Percentiles rank a stretch among this genome's conserved stretches.
phyloP scores from a whole-genome alignment of 345 rosid genomes.

The Mangifera indica region DNA sequence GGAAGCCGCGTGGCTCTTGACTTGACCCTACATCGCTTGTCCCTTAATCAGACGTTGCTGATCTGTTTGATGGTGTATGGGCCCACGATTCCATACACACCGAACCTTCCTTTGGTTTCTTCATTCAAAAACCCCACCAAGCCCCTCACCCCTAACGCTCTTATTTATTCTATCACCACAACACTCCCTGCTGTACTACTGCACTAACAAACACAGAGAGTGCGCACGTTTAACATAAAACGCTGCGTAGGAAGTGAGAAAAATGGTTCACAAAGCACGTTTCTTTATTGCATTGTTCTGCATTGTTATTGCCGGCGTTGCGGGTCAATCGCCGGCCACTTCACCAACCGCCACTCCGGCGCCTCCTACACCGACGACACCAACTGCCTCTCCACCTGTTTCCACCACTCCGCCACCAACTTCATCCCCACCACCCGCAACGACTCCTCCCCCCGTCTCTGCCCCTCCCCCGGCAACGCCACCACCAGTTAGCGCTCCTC shows the following conservation, averaged over 20 bases:
- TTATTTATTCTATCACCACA: slow-evolving; percentile 9
- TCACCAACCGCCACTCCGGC: slow-evolving; percentile 49
- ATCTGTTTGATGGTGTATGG: slow-evolving; percentile 9
- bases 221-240: background rate
- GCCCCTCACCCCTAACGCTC: background rate
- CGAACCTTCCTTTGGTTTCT: slow-evolving; percentile 8
- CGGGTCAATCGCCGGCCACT: slow-evolving; percentile 60
- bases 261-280: slow-evolving; percentile 44
- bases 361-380: slow-evolving; percentile 10
- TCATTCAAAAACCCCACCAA: background rate
- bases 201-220: background rate
- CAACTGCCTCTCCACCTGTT: slow-evolving; percentile 35
- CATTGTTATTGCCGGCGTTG: slow-evolving; percentile 56
- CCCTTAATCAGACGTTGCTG: background rate
- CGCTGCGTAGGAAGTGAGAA: background rate
- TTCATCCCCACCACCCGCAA: slow-evolving; percentile 43
- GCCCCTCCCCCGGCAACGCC: slow-evolving; percentile 46
- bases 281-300: slow-evolving; percentile 44
- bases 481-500: slow-evolving; percentile 27
- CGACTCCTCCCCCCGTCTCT: slow-evolving; percentile 41
- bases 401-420: slow-evolving; percentile 42
- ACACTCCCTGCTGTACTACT: background rate
- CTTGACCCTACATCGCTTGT: background rate
- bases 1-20: slow-evolving; percentile 11
- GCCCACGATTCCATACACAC: background rate